Conservation (phyloP, 1,139 yeast genomes). For the Blastobotrys aristatus region DNA sequence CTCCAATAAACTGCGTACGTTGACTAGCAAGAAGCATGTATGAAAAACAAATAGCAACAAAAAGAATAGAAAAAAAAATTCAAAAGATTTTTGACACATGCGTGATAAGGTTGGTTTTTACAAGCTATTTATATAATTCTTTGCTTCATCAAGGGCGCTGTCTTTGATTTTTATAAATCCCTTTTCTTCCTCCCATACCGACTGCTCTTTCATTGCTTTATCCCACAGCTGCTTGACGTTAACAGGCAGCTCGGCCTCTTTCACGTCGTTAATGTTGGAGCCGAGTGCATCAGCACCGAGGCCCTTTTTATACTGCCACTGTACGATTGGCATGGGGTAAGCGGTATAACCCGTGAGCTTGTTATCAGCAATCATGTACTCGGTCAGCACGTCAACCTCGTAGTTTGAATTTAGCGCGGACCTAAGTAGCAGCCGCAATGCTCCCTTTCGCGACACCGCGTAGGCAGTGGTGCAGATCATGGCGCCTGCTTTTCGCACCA, state of each 20-base stretch:
- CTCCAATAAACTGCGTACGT: too few species aligned
- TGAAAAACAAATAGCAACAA: too few species aligned
- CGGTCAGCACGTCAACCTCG: neutral
- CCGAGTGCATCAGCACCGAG: slow-evolving; percentile 18
- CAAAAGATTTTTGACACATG: too few species aligned
- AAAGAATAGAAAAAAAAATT: too few species aligned
- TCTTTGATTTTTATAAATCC: too few species aligned
- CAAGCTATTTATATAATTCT: too few species aligned
- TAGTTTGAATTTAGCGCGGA: too few species aligned
- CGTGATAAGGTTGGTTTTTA: too few species aligned
- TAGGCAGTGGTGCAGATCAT: neutral
- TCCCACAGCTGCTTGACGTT: slow-evolving; percentile 7
- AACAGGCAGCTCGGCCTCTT: neutral
- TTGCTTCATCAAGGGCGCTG: too few species aligned
- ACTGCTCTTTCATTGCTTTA: neutral
- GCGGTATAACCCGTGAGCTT: slow-evolving; percentile 16
- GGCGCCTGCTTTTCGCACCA: neutral
- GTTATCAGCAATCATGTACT: neutral
- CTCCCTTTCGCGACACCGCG: neutral
- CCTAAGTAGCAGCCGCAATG: neutral
- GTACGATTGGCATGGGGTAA: slow-evolving; percentile 18
- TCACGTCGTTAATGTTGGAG: slow-evolving; percentile 16
- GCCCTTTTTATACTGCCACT: slow-evolving; percentile 18
- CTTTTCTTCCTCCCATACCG: too few species aligned
- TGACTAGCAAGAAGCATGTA: too few species aligned